These are phyloP conservation scores for Rhynchosporium secalis DNA, from an alignment of 2,329 filamentous ascomycete genomes.

Conservation along the genomic window DNA sequence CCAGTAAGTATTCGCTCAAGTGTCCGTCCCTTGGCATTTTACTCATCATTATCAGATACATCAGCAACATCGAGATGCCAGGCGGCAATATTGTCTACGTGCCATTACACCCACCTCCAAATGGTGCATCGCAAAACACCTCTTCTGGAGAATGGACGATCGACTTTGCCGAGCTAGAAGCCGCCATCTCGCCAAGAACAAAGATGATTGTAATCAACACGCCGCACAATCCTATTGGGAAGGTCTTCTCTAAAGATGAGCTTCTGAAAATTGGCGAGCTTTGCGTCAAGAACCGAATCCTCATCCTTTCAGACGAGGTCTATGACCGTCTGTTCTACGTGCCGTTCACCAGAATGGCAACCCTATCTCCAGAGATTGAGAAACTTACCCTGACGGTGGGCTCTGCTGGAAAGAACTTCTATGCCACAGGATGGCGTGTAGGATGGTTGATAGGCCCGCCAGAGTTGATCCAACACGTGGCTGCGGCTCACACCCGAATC, in stretches of 20 bases:
- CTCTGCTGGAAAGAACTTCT: constrained; percentile 97
- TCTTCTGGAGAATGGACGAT: constrained; percentile 87
- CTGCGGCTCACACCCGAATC: constrained; percentile 90
- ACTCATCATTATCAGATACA: constrained; percentile 58
- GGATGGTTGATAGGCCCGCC: constrained; percentile 90
- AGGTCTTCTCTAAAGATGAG: constrained; percentile 85
- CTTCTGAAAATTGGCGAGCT: constrained; percentile 82
- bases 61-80: constrained; percentile 98
- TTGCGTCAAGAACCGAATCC: constrained; percentile 88
- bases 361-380: constrained; percentile 85
- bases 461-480: constrained; percentile 86
- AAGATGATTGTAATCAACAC: constrained; percentile 96
- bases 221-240: constrained; percentile 91
- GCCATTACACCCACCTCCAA: constrained; percentile 83
- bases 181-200: constrained; percentile 78
- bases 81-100: constrained; percentile 95
- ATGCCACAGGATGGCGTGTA: constrained; percentile 95
- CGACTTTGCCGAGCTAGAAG: constrained; percentile 79
- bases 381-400: constrained; percentile 89
- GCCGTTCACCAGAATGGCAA: constrained; percentile 90
- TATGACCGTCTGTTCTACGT: constrained; percentile 96
- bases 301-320: constrained; percentile 89
- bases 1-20: constrained; percentile 57
- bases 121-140: constrained; percentile 76
- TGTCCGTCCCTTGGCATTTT: not conserved